phyloP scores from a whole-genome alignment of 371 early-diverging fungal species.

The Batrachochytrium dendrobatidis region DNA sequence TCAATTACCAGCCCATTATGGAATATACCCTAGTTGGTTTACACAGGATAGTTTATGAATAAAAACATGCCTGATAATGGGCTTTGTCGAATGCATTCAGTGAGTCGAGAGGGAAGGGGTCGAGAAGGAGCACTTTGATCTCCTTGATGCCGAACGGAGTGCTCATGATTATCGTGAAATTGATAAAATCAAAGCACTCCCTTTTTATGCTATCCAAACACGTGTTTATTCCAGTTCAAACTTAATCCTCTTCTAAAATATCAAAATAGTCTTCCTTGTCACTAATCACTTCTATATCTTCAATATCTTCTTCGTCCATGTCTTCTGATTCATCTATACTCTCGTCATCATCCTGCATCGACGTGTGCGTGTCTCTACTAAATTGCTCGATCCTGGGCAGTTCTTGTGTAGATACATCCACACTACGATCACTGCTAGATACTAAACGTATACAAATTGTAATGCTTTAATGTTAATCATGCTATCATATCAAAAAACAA shows the following conservation, averaged over 20 bases:
- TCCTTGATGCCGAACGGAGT: slow-evolving; percentile 8
- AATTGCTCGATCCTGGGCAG: too few relatives aligned
- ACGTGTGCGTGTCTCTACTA: too few relatives aligned
- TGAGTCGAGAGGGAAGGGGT: slow-evolving; percentile 21
- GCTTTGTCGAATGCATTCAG: slow-evolving; percentile 15
- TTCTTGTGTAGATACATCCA: too few relatives aligned
- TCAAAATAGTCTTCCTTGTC: slow-evolving; percentile 6
- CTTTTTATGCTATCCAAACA: too few relatives aligned
- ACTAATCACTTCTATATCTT: background rate
- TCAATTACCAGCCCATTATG: background rate
- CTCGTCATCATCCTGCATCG: background rate
- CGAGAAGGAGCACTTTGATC: slow-evolving; percentile 20
- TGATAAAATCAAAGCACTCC: background rate
- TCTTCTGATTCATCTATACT: background rate
- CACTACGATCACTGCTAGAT: too few relatives aligned
- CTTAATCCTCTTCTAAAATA: background rate
- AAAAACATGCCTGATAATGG: slow-evolving; percentile 15
- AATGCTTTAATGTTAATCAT: too few relatives aligned
- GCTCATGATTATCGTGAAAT: background rate
- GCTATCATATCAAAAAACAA: too few relatives aligned
- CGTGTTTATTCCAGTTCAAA: too few relatives aligned
- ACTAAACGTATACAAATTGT: too few relatives aligned
- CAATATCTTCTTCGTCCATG: background rate
- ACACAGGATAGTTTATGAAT: background rate
- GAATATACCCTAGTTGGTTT: background rate